Percentiles rank a stretch among this genome's conserved stretches.
Conservation (phyloP, 441 rosid genomes). For the Viola pubescens region DNA sequence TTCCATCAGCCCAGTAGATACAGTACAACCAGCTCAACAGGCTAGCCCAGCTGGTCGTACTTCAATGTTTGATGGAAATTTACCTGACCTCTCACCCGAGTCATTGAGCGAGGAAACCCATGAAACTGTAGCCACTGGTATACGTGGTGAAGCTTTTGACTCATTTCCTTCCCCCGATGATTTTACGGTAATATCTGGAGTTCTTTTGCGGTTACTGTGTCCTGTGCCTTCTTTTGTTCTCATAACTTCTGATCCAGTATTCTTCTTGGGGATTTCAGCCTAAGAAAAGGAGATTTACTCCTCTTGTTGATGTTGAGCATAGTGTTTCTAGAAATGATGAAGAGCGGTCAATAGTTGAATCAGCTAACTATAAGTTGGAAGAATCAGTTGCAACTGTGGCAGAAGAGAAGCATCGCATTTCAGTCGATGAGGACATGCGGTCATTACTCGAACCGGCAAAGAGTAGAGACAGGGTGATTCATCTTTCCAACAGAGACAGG, state of each 20-base stretch:
- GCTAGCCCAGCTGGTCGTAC: slow-evolving; percentile 19
- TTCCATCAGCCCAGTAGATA: slow-evolving; percentile 8
- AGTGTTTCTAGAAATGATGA: slow-evolving; percentile 16
- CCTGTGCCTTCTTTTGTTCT: slow-evolving; percentile 5
- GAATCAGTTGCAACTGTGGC: slow-evolving; percentile 19
- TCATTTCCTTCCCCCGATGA: slow-evolving; percentile 27
- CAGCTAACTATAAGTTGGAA: slow-evolving; percentile 19
- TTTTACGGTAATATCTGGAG: slow-evolving; percentile 28
- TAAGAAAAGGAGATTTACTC: slow-evolving; percentile 19
- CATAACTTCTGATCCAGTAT: slow-evolving; percentile 11
- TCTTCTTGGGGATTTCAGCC: slow-evolving; percentile 22
- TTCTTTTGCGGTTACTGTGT: slow-evolving; percentile 14
- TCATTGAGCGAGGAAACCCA: slow-evolving; percentile 19
- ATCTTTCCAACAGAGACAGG: slow-evolving; percentile 72
- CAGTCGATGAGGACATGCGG: no score
- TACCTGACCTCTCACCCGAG: slow-evolving; percentile 25
- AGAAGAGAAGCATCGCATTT: slow-evolving; percentile 5
- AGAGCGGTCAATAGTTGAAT: slow-evolving; percentile 18
- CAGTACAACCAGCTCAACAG: slow-evolving; percentile 17
- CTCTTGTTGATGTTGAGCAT: slow-evolving; percentile 12
- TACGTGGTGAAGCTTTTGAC: slow-evolving; percentile 18
- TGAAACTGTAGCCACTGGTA: slow-evolving; percentile 18
- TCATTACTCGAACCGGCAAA: neutral
- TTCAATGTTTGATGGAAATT: slow-evolving; percentile 17
- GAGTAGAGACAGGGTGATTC: slow-evolving; percentile 24